Percentiles rank a stretch among this genome's conserved stretches.
Evolutionary conservation across 2,329 filamentous ascomycete species (phyloP).

Genomic region (Cercospora sp.): DNA sequence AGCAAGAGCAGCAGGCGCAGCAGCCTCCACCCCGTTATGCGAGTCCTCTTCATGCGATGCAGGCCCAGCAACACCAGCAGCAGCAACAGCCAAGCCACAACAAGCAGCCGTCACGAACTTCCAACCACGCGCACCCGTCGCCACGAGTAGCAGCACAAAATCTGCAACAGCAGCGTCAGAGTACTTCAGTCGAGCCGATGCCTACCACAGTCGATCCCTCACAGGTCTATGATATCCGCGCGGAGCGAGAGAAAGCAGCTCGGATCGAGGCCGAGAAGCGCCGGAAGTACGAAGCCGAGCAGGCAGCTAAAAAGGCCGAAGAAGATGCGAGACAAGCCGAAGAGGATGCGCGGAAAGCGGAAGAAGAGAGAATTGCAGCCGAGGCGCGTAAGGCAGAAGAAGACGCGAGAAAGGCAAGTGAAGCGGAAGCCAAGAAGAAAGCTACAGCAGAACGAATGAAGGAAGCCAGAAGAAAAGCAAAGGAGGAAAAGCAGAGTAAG

Average conservation of each 20-base stretch:
- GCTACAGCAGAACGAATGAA: slow-evolving; percentile 31
- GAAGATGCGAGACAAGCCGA: slow-evolving; percentile 36
- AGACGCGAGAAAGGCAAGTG: slow-evolving; percentile 25
- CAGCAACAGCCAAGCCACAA: slow-evolving; percentile 19
- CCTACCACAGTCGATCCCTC: slow-evolving; percentile 54
- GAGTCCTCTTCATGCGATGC: slow-evolving; percentile 35
- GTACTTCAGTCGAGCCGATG: slow-evolving; percentile 35
- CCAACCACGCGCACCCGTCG: slow-evolving; percentile 28
- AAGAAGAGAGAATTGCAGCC: slow-evolving; percentile 30
- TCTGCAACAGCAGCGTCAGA: slow-evolving; percentile 27
- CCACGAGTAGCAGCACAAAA: slow-evolving; percentile 29
- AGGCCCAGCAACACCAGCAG: slow-evolving; percentile 29
- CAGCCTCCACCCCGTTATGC: slow-evolving; percentile 34
- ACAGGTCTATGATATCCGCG: slow-evolving; percentile 56
- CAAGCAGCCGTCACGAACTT: slow-evolving; percentile 27
- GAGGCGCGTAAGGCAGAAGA: slow-evolving; percentile 31
- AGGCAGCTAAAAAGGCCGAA: slow-evolving; percentile 38
- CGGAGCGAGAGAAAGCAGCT: slow-evolving; percentile 48
- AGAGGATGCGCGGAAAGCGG: slow-evolving; percentile 32
- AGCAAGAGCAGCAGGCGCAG: slow-evolving; percentile 21
- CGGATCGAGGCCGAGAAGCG: slow-evolving; percentile 35
- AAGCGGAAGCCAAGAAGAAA: slow-evolving; percentile 31
- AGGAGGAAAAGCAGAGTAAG: slow-evolving; percentile 35
- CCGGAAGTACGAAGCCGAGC: slow-evolving; percentile 35
- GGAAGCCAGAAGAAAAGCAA: slow-evolving; percentile 35